These are phyloP conservation scores for Pezicula rhizophila DNA, from an alignment of 2,329 filamentous ascomycete genomes.

Conservation along the genomic window DNA sequence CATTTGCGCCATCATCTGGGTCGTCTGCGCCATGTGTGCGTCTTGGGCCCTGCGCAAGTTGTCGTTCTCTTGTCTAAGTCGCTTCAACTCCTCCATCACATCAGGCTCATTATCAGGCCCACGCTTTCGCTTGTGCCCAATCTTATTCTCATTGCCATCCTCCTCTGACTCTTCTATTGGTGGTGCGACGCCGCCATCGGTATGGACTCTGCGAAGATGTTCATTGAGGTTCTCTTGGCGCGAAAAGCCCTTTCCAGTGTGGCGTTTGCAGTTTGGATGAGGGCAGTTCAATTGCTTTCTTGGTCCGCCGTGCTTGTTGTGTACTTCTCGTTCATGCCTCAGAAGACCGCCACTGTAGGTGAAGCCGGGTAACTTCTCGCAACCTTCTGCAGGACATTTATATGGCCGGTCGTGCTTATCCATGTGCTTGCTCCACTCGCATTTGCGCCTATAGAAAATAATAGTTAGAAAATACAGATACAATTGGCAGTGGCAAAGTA, in stretches of 20 bases:
- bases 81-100: constrained; percentile 1
- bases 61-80: constrained; percentile 1
- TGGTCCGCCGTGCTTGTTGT: constrained; percentile 81
- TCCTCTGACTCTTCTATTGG: constrained; percentile 19
- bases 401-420: constrained; percentile 96
- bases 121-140: constrained; percentile 37
- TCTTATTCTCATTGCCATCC: constrained; percentile 33
- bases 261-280: constrained; percentile 80
- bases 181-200: constrained; percentile 33
- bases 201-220: constrained; percentile 84
- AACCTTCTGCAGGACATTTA: constrained; percentile 74
- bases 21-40: not conserved
- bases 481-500: not conserved
- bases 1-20: not conserved
- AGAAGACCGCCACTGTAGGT: constrained; percentile 89
- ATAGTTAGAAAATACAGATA: constrained; percentile 1
- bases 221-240: constrained; percentile 92
- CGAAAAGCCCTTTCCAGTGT: constrained; percentile 83
- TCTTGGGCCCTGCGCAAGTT: not conserved
- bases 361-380: constrained; percentile 88
- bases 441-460: constrained; percentile 17
- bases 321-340: constrained; percentile 88
- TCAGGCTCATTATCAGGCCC: not conserved
- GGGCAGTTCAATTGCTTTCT: constrained; percentile 86
- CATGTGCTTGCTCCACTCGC: constrained; percentile 77